A percentile compares a stretch with the other conserved stretches of the same genome.
Evolutionary conservation across 345 rosid genomes (phyloP).

Genomic region (Hibiscus tridactylites): DNA sequence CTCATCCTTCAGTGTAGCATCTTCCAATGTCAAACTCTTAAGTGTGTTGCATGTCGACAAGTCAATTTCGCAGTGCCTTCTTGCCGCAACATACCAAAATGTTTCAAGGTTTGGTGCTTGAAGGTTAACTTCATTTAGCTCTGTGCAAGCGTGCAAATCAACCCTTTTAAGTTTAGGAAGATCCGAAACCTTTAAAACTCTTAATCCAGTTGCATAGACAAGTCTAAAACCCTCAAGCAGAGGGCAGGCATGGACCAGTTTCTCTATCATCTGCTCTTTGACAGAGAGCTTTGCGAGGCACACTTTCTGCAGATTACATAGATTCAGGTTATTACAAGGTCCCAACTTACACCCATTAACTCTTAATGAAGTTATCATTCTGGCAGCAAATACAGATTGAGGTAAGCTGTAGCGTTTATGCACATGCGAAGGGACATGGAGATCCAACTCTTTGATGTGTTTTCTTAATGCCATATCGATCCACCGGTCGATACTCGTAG

Average conservation of each 20-base stretch:
- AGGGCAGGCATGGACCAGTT: constrained; percentile 21
- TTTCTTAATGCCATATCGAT: constrained; percentile 11
- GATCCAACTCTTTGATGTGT: constrained; percentile 23
- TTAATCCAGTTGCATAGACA: constrained; percentile 17
- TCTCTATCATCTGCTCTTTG: constrained; percentile 4
- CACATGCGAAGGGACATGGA: constrained; percentile 10
- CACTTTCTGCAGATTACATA: constrained; percentile 18
- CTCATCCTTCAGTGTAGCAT: constrained; percentile 14
- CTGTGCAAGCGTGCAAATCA: constrained; percentile 25
- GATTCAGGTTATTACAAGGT: constrained; percentile 9
- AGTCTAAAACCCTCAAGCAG: constrained; percentile 29
- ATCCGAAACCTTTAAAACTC: constrained; percentile 2
- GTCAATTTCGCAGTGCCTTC: constrained; percentile 6
- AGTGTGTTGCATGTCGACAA: constrained; percentile 15
- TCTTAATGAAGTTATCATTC: constrained; percentile 14
- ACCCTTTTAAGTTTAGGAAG: constrained; percentile 18
- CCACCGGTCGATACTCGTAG: constrained; percentile 16
- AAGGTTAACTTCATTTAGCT: constrained; percentile 15
- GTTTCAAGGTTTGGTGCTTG: constrained; percentile 22
- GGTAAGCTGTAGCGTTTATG: constrained; percentile 13
- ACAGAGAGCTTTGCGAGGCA: constrained; percentile 18
- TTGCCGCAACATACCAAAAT: constrained; percentile 23
- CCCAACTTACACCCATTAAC: constrained; percentile 24
- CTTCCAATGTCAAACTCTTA: constrained; percentile 23
- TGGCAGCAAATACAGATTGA: constrained; percentile 14